Percentiles rank a stretch among this genome's conserved stretches.
These are phyloP conservation scores for Danielia oregonensis DNA, from an alignment of 805 yeast genomes.

Conservation along the genomic window DNA sequence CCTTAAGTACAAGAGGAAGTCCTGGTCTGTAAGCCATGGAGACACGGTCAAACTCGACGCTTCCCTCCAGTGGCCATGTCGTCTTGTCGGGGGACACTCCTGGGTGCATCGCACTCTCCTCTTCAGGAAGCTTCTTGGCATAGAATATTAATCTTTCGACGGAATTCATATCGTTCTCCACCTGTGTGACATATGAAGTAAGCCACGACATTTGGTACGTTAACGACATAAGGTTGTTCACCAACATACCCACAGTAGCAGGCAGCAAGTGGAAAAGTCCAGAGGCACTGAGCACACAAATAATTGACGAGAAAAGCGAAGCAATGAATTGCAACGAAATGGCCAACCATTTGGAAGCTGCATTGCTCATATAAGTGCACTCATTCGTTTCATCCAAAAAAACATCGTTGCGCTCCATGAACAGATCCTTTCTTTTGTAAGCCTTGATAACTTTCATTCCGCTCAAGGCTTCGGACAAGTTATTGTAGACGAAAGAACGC, in stretches of 20 bases:
- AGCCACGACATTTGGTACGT: no score
- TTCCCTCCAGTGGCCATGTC: conserved; percentile 7
- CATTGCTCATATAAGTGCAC: conserved; percentile 3
- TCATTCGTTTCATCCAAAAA: conserved; percentile 7
- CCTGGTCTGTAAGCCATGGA: conserved; percentile 18
- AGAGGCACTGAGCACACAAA: conserved; percentile 56
- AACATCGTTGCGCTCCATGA: conserved; percentile 1
- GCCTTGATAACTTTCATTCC: conserved; percentile 9
- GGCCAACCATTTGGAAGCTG: conserved; percentile 41
- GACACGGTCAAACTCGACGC: conserved; percentile 22
- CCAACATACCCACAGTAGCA: conserved; percentile 67
- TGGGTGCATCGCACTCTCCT: no score
- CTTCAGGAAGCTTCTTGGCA: conserved; percentile 20
- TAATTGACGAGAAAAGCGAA: conserved; percentile 46
- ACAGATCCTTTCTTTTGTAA: neutral
- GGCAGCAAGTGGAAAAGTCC: conserved; percentile 58
- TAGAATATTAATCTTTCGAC: conserved; percentile 11
- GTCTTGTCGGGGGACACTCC: no score
- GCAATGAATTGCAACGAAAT: conserved; percentile 50
- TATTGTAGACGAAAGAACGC: conserved; percentile 7
- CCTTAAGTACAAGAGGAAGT: conserved; percentile 12
- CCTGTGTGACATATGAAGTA: conserved; percentile 40
- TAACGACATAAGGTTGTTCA: no score
- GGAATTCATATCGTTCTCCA: conserved; percentile 10
- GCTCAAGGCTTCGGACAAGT: conserved; percentile 7